Percentiles rank a stretch among this genome's conserved stretches.
These are phyloP conservation scores for Westerdykella ornata DNA, from an alignment of 2,329 filamentous ascomycete species.

Conservation along the genomic window DNA sequence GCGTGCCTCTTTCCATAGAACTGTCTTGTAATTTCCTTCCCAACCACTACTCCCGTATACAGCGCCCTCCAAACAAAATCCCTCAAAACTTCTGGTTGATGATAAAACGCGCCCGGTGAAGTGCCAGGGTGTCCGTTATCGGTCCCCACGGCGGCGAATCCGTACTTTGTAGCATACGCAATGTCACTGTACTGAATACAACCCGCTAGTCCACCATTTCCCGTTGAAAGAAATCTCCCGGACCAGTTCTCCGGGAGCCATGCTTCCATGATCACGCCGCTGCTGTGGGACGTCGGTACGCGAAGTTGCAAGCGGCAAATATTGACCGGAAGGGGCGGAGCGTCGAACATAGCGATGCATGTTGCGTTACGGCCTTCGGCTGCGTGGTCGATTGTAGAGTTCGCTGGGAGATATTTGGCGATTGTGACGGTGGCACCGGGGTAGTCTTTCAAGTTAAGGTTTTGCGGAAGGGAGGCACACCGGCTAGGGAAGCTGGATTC, in stretches of 20 bases:
- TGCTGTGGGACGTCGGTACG: conserved; percentile 36
- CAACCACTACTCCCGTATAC: conserved; percentile 36
- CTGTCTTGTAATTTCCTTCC: conserved; percentile 36
- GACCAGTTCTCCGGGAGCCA: conserved; percentile 42
- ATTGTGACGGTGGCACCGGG: conserved; percentile 2
- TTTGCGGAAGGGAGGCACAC: too few species aligned
- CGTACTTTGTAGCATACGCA: conserved; percentile 34
- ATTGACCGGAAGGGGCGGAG: conserved; percentile 23
- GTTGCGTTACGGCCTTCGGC: conserved; percentile 9
- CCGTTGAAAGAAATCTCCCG: conserved; percentile 33
- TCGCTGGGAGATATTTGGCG: conserved; percentile 7
- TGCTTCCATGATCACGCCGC: conserved; percentile 41
- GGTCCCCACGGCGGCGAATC: conserved; percentile 38
- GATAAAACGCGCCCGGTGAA: conserved; percentile 43
- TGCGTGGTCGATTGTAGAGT: conserved; percentile 4
- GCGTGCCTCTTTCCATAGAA: conserved; percentile 38
- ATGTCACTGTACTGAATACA: conserved; percentile 38
- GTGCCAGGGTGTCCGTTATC: conserved; percentile 43
- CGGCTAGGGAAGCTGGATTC: too few species aligned
- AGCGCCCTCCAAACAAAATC: conserved; percentile 46
- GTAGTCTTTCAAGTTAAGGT: too few species aligned
- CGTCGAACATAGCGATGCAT: neutral
- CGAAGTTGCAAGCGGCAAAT: conserved; percentile 39
- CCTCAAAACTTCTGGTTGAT: conserved; percentile 41
- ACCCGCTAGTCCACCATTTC: conserved; percentile 40